Evolutionary conservation across 768 basidiomycete species (phyloP).

Genomic region (Amanita pallidorosea): DNA sequence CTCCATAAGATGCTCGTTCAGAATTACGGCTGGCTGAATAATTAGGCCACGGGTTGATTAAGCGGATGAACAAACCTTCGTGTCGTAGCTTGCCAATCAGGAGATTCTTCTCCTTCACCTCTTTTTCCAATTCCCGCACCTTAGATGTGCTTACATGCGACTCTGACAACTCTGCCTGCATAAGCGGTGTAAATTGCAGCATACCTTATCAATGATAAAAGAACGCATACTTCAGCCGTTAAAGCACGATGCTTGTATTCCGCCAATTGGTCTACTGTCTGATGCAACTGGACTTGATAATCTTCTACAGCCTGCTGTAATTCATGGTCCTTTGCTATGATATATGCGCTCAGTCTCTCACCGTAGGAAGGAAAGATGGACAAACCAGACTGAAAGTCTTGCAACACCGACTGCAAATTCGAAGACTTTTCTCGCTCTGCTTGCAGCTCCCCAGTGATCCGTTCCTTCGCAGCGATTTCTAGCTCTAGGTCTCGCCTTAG

Average conservation of each 20-base stretch:
- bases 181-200: neutral
- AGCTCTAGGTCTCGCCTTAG: conserved; percentile 58
- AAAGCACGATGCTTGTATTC: conserved; percentile 85
- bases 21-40: conserved; percentile 67
- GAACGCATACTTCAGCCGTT: conserved; percentile 65
- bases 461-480: conserved; percentile 47
- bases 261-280: conserved; percentile 67
- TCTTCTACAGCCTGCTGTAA: conserved; percentile 77
- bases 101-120: conserved; percentile 92
- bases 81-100: conserved; percentile 92
- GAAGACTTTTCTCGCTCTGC: conserved; percentile 60
- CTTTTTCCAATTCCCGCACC: conserved; percentile 71
- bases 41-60: neutral
- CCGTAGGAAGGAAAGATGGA: neutral
- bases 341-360: conserved; percentile 1
- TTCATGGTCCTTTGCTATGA: conserved; percentile 81
- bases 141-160: conserved; percentile 52
- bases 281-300: conserved; percentile 62
- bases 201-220: neutral
- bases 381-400: conserved; percentile 83
- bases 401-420: conserved; percentile 87
- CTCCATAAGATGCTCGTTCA: conserved; percentile 96
- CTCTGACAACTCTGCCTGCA: conserved; percentile 70
- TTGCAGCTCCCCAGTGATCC: conserved; percentile 47
- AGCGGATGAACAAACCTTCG: conserved; percentile 50